Evolutionary conservation across 202 grass and related monocot genomes (phyloP).

Genomic region (Setaria italica): DNA sequence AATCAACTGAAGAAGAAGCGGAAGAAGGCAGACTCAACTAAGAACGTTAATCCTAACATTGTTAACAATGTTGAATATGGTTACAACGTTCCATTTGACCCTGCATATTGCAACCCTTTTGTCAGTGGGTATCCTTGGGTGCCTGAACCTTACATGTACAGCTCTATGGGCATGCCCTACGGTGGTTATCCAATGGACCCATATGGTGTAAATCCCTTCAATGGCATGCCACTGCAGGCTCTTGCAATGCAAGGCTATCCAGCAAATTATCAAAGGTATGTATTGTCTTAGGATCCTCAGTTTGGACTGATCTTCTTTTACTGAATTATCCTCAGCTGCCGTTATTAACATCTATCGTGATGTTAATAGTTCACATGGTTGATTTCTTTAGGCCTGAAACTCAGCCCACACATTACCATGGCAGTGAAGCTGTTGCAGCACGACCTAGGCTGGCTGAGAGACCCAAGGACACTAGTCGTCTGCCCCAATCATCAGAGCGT

Average conservation of each 20-base stretch:
- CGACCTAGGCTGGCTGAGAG: conserved; percentile 34
- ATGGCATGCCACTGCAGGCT: conserved; percentile 30
- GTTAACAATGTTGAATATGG: conserved; percentile 50
- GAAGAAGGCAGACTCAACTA: conserved; percentile 52
- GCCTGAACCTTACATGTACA: conserved; percentile 59
- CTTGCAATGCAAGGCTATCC: conserved; percentile 50
- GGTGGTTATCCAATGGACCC: conserved; percentile 49
- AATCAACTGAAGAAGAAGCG: conserved; percentile 63
- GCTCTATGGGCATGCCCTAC: conserved; percentile 47
- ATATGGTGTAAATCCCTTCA: conserved; percentile 36
- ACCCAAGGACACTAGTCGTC: background rate
- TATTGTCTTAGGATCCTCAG: background rate
- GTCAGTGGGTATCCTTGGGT: conserved; percentile 49
- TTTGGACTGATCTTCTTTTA: background rate
- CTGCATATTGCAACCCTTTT: conserved; percentile 59
- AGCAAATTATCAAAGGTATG: conserved; percentile 46
- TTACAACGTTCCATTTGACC: conserved; percentile 41
- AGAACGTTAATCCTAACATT: background rate
- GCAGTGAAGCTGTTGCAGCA: background rate
- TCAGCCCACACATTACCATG: background rate
- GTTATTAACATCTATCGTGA: background rate
- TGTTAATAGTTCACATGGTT: background rate
- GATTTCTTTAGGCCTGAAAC: conserved; percentile 31
- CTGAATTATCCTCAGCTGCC: background rate
- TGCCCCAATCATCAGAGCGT: conserved; percentile 5